phyloP scores from a whole-genome alignment of 2,329 filamentous ascomycete species.

The Drechslerella coelobrocha region DNA sequence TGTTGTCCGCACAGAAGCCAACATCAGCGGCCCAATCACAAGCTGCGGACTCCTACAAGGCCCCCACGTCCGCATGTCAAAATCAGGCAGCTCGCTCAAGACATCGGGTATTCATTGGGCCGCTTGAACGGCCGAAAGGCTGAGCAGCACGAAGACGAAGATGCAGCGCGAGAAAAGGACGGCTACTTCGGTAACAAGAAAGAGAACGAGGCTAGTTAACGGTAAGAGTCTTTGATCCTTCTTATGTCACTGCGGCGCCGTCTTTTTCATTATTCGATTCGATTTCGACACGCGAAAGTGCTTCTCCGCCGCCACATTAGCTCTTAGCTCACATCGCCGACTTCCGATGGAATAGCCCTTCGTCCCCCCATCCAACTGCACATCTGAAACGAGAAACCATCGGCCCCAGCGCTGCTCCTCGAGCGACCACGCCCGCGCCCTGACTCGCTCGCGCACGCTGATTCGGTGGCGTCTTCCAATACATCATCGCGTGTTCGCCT shows the following conservation, averaged over 20 bases:
- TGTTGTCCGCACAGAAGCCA: constrained; percentile 9
- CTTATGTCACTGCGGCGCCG: constrained; percentile 9
- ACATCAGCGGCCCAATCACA: constrained; percentile 19
- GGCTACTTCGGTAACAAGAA: constrained; percentile 14
- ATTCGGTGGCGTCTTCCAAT: constrained; percentile 32
- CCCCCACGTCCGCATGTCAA: constrained; percentile 28
- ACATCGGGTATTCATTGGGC: not conserved
- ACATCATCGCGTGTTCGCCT: constrained; percentile 6
- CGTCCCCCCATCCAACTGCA: constrained; percentile 2
- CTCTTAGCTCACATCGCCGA: constrained; percentile 45
- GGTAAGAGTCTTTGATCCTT: not conserved
- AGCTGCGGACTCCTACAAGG: constrained; percentile 2
- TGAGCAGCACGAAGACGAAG: not conserved
- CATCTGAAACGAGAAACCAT: constrained; percentile 35
- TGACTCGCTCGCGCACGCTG: constrained; percentile 35
- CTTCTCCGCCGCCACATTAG: constrained; percentile 5
- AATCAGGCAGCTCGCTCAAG: constrained; percentile 24
- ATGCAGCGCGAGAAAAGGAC: constrained; percentile 1
- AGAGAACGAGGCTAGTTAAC: not conserved
- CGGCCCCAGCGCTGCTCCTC: constrained; percentile 22
- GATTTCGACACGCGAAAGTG: constrained; percentile 23
- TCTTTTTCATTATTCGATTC: constrained; percentile 38
- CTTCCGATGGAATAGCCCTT: constrained; percentile 38
- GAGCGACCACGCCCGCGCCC: constrained; percentile 14
- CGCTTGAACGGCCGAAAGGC: not conserved